Percentiles rank a stretch among this genome's conserved stretches.
These are phyloP conservation scores for Yamadazyma phyllophila DNA, from an alignment of 805 yeast genomes.

Conservation along the genomic window DNA sequence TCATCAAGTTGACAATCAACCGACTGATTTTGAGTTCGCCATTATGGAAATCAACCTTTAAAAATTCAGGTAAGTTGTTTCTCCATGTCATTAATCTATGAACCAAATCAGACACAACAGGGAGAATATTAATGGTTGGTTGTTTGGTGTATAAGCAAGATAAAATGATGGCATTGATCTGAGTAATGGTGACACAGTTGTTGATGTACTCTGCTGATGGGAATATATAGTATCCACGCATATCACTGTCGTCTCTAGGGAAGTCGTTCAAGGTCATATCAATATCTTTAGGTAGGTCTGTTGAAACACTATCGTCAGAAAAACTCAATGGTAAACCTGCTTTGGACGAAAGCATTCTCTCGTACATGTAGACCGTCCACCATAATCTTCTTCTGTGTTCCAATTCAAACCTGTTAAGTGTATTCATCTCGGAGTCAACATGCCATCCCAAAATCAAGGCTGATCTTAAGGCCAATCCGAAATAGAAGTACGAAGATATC, in stretches of 20 bases:
- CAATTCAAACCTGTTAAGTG: conserved; percentile 48
- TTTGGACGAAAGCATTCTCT: conserved; percentile 76
- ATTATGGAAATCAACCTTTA: conserved; percentile 59
- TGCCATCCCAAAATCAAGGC: conserved; percentile 76
- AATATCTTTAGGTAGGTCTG: conserved; percentile 71
- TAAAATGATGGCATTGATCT: conserved; percentile 71
- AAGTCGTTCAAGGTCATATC: conserved; percentile 49
- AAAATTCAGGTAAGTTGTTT: conserved; percentile 58
- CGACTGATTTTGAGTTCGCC: conserved; percentile 60
- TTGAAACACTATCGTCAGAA: conserved; percentile 78
- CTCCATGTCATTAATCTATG: conserved; percentile 68
- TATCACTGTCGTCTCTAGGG: conserved; percentile 47
- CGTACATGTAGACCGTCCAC: conserved; percentile 52
- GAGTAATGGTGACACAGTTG: conserved; percentile 75
- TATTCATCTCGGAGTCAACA: conserved; percentile 74
- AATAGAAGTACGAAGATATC: conserved; percentile 75
- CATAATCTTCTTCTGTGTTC: conserved; percentile 51
- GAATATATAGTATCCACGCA: conserved; percentile 63
- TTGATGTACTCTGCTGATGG: conserved; percentile 77
- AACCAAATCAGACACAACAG: conserved; percentile 68
- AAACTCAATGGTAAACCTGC: conserved; percentile 79
- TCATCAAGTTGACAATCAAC: conserved; percentile 69
- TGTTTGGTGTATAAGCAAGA: conserved; percentile 71
- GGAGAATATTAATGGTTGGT: conserved; percentile 72
- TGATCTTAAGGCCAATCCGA: conserved; percentile 72